Percentiles rank a stretch among this genome's conserved stretches.
These are phyloP conservation scores for Hygrocybe coccinea DNA, from an alignment of 768 basidiomycete species.

Conservation along the genomic window DNA sequence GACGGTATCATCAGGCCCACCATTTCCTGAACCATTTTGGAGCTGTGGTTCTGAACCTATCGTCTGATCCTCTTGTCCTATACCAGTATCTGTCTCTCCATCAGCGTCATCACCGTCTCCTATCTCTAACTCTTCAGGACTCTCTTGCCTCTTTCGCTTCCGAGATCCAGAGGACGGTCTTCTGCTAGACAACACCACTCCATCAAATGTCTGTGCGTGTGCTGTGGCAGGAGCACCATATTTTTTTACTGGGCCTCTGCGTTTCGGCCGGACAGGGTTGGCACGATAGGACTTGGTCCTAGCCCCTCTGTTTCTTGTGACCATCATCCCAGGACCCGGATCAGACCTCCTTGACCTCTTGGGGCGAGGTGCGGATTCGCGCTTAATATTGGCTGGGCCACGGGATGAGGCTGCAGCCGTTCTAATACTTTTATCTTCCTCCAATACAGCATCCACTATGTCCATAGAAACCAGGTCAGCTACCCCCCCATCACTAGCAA, in stretches of 20 bases:
- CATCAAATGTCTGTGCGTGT: not conserved
- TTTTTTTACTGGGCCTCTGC: not conserved
- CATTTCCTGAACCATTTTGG: not conserved
- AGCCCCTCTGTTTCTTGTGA: not conserved
- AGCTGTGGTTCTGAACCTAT: not conserved
- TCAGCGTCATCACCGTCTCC: not conserved
- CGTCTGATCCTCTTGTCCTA: not conserved
- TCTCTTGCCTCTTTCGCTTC: not conserved
- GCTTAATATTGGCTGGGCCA: not conserved
- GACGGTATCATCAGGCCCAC: not conserved
- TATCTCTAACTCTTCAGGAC: not conserved
- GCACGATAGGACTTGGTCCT: not conserved
- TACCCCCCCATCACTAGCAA: not conserved
- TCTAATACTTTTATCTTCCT: not conserved
- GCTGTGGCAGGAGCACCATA: not conserved
- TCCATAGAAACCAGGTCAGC: not conserved
- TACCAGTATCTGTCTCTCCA: not conserved
- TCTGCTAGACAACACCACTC: not conserved
- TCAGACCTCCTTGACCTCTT: not conserved
- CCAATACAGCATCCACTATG: constrained; percentile 1
- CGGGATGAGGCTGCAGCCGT: not conserved
- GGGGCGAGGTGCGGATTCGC: not conserved
- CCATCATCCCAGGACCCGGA: not conserved
- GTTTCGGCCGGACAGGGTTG: not conserved
- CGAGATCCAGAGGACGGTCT: not conserved